A percentile compares a stretch with the other conserved stretches of the same genome.
These are phyloP conservation scores for Copromyces sp. DNA, from an alignment of 495 filamentous ascomycete species.

Conservation along the genomic window DNA sequence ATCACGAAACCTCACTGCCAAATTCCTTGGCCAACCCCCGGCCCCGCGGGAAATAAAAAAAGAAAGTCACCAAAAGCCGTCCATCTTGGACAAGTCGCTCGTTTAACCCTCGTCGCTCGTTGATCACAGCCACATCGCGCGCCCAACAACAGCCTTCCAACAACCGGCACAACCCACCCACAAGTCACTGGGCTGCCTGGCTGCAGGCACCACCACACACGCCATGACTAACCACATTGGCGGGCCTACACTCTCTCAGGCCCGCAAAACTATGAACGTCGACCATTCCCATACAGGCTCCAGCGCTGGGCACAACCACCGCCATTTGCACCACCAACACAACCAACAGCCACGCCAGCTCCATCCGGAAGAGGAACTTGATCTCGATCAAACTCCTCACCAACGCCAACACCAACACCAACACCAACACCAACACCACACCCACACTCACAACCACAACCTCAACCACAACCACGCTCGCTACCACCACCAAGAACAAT, in stretches of 20 bases:
- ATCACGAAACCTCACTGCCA: neutral
- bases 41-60: neutral
- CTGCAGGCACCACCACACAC: constrained; percentile 24
- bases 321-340: constrained; percentile 21
- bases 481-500: constrained; percentile 9
- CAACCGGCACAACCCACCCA: neutral
- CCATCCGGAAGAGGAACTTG: neutral
- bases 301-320: constrained; percentile 21
- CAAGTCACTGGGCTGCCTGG: constrained; percentile 7
- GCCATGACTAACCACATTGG: constrained; percentile 39
- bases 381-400: neutral
- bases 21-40: neutral
- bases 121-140: neutral
- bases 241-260: constrained; percentile 46
- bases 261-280: constrained; percentile 20
- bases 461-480: constrained; percentile 20
- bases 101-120: neutral
- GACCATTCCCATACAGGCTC: constrained; percentile 9
- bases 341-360: constrained; percentile 3
- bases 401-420: constrained; percentile 6
- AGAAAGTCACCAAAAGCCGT: neutral
- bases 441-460: constrained; percentile 14
- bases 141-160: neutral
- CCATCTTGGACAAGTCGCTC: neutral
- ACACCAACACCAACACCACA: constrained; percentile 8